Conservation (phyloP, 345 rosid genomes). For the Bruguiera sexangula region DNA sequence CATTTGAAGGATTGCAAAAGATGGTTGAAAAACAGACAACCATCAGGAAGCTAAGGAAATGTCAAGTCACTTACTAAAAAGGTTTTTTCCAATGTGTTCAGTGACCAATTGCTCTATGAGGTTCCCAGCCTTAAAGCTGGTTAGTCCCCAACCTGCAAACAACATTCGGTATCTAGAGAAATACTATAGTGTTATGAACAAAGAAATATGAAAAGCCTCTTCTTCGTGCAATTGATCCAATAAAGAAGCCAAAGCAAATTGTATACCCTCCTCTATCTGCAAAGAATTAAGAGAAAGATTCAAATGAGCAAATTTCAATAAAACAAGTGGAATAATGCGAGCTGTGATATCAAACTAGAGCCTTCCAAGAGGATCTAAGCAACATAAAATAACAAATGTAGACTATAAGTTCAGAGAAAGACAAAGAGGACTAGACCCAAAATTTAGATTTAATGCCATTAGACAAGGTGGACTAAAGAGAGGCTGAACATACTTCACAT, state of each 20-base stretch:
- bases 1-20: constrained; percentile 14
- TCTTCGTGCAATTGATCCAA: constrained; percentile 73
- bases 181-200: not conserved
- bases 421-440: no score
- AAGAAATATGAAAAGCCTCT: constrained; percentile 47
- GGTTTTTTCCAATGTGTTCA: constrained; percentile 57
- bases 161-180: constrained; percentile 2
- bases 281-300: constrained; percentile 6
- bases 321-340: not conserved
- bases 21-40: constrained; percentile 1
- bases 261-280: constrained; percentile 78
- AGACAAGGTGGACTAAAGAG: no score
- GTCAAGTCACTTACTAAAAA: constrained; percentile 50
- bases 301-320: not conserved
- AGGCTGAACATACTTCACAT: no score
- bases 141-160: constrained; percentile 50
- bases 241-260: constrained; percentile 72
- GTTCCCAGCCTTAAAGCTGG: constrained; percentile 43
- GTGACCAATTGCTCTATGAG: constrained; percentile 65
- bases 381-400: not conserved
- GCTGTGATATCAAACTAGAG: not conserved
- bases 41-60: constrained; percentile 19
- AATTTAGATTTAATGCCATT: no score
- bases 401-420: not conserved
- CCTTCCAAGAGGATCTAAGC: not conserved